Evolutionary conservation across 2,329 filamentous ascomycete species (phyloP), one percentile per base, ranked within the genome.

Genomic region (Gaeumannomyces sp.): DNA sequence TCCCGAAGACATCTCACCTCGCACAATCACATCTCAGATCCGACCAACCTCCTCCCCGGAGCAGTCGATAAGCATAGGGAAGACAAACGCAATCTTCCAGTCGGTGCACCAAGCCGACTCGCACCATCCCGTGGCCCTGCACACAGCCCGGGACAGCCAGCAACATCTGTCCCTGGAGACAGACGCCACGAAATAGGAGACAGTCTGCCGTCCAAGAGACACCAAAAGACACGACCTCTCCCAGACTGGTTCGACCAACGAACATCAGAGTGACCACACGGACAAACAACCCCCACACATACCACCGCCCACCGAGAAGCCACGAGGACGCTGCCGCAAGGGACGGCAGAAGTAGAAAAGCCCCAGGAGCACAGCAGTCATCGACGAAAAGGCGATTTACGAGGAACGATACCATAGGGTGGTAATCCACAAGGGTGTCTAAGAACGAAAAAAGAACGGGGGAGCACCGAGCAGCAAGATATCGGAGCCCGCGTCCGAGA

Each of bases 11-110:
- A 25, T 53, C 45, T 53, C 45, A 53, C n/a, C 45, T 53, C 45
- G 45, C n/a, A 53, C 45, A 53, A 53, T 53, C 45, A 53, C 45
- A 53, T 53, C 45, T 53, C 45, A 53, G 45, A 53, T 53, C 45
- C 45, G 45, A 22, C 45, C n/a, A 22, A 10, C n/a, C 45, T 53
- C 45, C 45, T 53, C 45, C 45, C 19, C 45, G 45, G 19, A n/a
- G 45, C 45, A 11, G 45, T 11, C 45, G 10, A 25, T 25, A 53
- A 53, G 7, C n/a, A 25, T n/a, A n/a, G 22, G 45, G 22, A 14
- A n/a, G 45, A 53, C 45, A 25, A 53, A 25, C 45, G n/a, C 6
- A 22, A n/a, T n/a, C 45, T n/a, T 22, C 45, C 45, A n/a, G 45
- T 53, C 45, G 45, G 45, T 19, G 38, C 38, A 45, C 38, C 38